A percentile compares a stretch with the other conserved stretches of the same genome.
Conservation (phyloP, 441 rosid species). For the Daphne laureola region DNA sequence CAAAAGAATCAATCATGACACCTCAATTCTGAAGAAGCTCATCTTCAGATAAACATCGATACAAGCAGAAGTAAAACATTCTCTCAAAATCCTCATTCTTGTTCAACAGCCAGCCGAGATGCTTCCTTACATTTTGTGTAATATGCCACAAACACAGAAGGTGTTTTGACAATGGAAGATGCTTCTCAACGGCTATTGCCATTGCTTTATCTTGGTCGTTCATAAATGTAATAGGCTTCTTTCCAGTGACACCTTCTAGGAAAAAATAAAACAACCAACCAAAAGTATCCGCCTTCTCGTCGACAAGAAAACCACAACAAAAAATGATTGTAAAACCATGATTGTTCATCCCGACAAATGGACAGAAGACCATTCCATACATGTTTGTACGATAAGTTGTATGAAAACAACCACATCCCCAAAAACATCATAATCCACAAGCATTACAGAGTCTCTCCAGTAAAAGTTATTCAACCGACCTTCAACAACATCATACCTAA, state of each 20-base stretch:
- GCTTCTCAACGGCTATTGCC: neutral
- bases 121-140: too few species aligned
- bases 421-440: conserved; percentile 1
- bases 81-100: too few species aligned
- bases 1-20: too few species aligned
- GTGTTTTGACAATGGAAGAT: conserved; percentile 4
- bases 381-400: too few species aligned
- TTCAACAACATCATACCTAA: neutral
- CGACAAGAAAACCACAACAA: neutral
- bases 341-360: neutral
- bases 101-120: too few species aligned
- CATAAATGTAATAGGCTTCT: too few species aligned
- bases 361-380: conserved; percentile 1
- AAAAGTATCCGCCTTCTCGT: neutral
- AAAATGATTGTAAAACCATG: neutral
- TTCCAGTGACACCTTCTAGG: neutral
- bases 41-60: too few species aligned
- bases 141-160: too few species aligned
- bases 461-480: neutral
- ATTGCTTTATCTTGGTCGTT: too few species aligned
- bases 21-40: too few species aligned
- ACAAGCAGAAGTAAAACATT: too few species aligned
- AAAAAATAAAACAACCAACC: neutral
- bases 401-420: too few species aligned
- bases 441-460: neutral